Evolutionary conservation across 2,329 filamentous ascomycete species (phyloP).

Genomic region (Aspergillus luchuensis): DNA sequence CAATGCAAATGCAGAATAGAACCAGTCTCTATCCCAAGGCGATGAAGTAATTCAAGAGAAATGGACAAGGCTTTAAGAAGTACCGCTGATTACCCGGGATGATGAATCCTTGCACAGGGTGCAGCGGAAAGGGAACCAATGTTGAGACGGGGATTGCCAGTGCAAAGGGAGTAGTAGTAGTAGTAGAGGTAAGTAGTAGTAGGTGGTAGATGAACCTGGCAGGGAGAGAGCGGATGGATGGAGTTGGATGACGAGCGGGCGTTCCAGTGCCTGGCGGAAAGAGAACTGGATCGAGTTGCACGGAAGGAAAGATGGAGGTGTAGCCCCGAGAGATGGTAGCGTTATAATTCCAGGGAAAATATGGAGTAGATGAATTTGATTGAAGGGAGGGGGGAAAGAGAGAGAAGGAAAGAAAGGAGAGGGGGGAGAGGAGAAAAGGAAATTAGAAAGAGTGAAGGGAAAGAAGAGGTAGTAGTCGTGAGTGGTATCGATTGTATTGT

Average conservation of each 20-base stretch:
- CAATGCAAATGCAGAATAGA: neutral
- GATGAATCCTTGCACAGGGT: slow-evolving; percentile 14
- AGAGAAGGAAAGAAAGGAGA: no score
- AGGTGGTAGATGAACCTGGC: slow-evolving; percentile 1
- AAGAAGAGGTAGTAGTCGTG: slow-evolving; percentile 8
- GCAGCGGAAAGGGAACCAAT: slow-evolving; percentile 13
- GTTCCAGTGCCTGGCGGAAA: neutral
- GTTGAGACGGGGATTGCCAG: neutral
- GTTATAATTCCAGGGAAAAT: slow-evolving; percentile 10
- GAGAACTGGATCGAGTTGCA: slow-evolving; percentile 10
- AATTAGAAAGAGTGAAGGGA: no score
- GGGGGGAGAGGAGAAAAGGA: no score
- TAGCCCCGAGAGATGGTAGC: neutral
- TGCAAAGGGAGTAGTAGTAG: slow-evolving; percentile 13
- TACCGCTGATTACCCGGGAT: slow-evolving; percentile 20
- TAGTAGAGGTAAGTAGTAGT: no score
- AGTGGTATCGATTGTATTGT: neutral
- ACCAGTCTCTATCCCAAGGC: slow-evolving; percentile 6
- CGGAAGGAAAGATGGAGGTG: neutral
- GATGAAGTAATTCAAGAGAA: slow-evolving; percentile 21
- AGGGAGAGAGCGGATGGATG: neutral
- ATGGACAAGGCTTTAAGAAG: slow-evolving; percentile 23
- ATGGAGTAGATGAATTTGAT: no score
- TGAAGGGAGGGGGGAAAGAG: no score
- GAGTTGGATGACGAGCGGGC: neutral